phyloP scores from a whole-genome alignment of 192 early-diverging fungal genomes.

The Backusella westeae region DNA sequence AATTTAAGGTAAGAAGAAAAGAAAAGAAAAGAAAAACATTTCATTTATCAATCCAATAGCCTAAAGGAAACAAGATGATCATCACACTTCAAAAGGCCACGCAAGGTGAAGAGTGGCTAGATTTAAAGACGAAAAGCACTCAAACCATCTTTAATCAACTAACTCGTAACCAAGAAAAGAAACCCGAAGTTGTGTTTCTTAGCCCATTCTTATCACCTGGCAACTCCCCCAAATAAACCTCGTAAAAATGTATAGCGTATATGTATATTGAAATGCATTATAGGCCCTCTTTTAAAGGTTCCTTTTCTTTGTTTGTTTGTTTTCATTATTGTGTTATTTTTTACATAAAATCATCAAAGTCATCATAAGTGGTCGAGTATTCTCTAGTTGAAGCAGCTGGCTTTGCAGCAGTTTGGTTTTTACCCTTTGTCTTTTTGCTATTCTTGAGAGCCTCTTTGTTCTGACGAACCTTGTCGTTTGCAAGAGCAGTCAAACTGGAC shows the following conservation, averaged over 20 bases:
- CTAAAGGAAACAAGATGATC: slow-evolving; percentile 18
- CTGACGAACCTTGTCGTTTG: slow-evolving; percentile 71
- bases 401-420: slow-evolving; percentile 15
- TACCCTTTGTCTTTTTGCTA: slow-evolving; percentile 62
- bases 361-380: slow-evolving; percentile 26
- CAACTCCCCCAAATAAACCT: background rate
- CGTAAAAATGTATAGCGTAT: background rate
- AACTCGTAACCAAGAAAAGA: slow-evolving; percentile 19
- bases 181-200: background rate
- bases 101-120: slow-evolving; percentile 23
- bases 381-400: slow-evolving; percentile 15
- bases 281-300: background rate
- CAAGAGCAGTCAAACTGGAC: slow-evolving; percentile 62
- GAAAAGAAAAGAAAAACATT: background rate
- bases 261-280: background rate
- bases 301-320: background rate
- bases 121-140: slow-evolving; percentile 12
- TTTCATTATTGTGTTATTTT: background rate
- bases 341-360: slow-evolving; percentile 41
- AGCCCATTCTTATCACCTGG: slow-evolving; percentile 1
- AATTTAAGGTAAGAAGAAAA: slow-evolving; percentile 11
- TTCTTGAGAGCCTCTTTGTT: slow-evolving; percentile 58
- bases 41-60: background rate
- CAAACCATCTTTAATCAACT: slow-evolving; percentile 18
- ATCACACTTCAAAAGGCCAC: slow-evolving; percentile 20